phyloP scores from a whole-genome alignment of 345 rosid species.

The Raphanus sativus region DNA sequence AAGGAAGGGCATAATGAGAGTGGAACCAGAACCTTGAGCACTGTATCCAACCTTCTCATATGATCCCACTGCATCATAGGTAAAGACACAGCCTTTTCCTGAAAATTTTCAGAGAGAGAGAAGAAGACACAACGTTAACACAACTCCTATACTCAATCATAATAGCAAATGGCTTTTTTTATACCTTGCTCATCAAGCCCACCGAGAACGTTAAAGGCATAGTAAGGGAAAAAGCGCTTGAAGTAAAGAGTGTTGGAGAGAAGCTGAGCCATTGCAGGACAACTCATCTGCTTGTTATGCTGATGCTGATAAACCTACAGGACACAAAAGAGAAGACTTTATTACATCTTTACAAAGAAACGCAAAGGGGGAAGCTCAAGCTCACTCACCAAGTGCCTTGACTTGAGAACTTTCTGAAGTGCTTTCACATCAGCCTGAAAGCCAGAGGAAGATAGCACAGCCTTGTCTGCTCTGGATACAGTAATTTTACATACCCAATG shows the following conservation, averaged over 20 bases:
- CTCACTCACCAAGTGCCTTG: constrained; percentile 91
- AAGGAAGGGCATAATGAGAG: constrained; percentile 89
- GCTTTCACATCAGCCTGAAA: constrained; percentile 98
- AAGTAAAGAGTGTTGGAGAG: constrained; percentile 97
- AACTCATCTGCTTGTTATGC: constrained; percentile 97
- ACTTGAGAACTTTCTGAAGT: constrained; percentile 74
- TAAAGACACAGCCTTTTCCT: constrained; percentile 85
- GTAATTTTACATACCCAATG: not conserved
- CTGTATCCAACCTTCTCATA: constrained; percentile 97
- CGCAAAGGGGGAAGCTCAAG: not conserved
- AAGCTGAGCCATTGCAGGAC: constrained; percentile 93
- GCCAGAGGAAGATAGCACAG: constrained; percentile 89
- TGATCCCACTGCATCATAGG: constrained; percentile 95
- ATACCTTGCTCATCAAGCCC: constrained; percentile 94
- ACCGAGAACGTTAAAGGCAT: constrained; percentile 88
- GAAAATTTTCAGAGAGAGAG: constrained; percentile 66
- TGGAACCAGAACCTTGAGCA: constrained; percentile 92
- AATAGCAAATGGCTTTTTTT: not conserved
- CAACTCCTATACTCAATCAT: not conserved
- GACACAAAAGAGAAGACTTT: not conserved
- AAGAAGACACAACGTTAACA: not conserved
- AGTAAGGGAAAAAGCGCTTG: constrained; percentile 96
- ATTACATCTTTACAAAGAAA: not conserved
- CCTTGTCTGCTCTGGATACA: constrained; percentile 68
- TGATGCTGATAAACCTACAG: constrained; percentile 95